Evolutionary conservation across 129 eudicot genomes (phyloP).

Genomic region (Centrapalus pauciflorus): DNA sequence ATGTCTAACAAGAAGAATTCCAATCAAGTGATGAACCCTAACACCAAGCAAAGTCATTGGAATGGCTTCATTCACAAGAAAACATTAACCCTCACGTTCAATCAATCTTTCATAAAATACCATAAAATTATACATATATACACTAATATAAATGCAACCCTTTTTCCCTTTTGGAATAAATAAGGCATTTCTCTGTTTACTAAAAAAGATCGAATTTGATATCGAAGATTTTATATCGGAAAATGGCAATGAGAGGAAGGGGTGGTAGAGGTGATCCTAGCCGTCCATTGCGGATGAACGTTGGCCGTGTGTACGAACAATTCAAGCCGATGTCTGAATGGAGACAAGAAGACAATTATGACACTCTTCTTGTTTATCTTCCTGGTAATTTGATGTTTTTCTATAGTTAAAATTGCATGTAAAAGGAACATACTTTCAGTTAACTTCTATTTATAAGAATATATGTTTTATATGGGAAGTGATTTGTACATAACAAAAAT

Average conservation of each 20-base stretch:
- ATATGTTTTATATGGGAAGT: too few relatives aligned
- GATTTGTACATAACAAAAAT: too few relatives aligned
- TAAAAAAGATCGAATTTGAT: background rate
- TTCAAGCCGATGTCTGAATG: conserved; percentile 63
- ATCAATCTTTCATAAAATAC: background rate
- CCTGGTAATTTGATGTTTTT: conserved; percentile 48
- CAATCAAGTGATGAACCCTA: background rate
- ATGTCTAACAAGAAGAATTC: conserved; percentile 21
- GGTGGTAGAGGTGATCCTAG: conserved; percentile 30
- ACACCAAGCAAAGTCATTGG: conserved; percentile 24
- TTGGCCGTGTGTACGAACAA: conserved; percentile 39
- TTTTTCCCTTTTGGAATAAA: background rate
- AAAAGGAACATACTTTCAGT: too few relatives aligned
- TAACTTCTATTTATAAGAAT: too few relatives aligned
- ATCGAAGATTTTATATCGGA: background rate
- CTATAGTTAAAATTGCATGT: too few relatives aligned
- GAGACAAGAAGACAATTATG: conserved; percentile 49
- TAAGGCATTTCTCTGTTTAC: conserved; percentile 3
- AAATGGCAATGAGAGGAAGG: conserved; percentile 62
- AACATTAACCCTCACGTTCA: background rate
- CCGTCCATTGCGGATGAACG: conserved; percentile 15
- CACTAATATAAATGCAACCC: background rate
- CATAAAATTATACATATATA: background rate
- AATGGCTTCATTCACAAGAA: conserved; percentile 18
- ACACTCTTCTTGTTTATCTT: conserved; percentile 40